These are phyloP conservation scores for Aspergillus sp. DNA, from an alignment of 2,329 filamentous ascomycete genomes.

Conservation along the genomic window DNA sequence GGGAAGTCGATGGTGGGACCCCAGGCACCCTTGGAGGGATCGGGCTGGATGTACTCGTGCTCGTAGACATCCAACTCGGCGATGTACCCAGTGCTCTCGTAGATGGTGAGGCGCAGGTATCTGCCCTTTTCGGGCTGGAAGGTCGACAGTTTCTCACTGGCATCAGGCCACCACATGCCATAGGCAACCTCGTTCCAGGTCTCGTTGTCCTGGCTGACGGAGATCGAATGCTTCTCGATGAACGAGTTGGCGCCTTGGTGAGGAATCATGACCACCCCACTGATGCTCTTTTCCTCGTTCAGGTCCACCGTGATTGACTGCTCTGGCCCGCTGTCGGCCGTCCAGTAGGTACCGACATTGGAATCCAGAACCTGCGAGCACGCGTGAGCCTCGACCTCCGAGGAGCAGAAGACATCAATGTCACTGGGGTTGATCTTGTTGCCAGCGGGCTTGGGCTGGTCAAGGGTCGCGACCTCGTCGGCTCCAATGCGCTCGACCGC, in stretches of 20 bases:
- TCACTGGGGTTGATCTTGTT: too few relatives aligned
- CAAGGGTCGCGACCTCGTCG: too few relatives aligned
- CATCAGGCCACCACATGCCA: conserved; percentile 21
- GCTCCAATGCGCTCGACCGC: too few relatives aligned
- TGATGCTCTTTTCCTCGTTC: background rate
- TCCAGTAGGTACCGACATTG: too few relatives aligned
- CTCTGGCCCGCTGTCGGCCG: background rate
- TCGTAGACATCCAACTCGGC: too few relatives aligned
- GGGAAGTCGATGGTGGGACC: conserved; percentile 29
- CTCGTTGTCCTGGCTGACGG: background rate
- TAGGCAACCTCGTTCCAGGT: conserved; percentile 21
- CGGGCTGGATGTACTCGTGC: background rate
- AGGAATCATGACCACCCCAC: background rate
- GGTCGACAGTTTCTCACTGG: conserved; percentile 18
- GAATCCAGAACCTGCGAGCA: too few relatives aligned
- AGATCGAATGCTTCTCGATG: conserved; percentile 17
- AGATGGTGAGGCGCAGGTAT: conserved; percentile 8
- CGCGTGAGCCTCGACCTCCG: too few relatives aligned
- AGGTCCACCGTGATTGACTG: background rate
- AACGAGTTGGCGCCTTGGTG: background rate
- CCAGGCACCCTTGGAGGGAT: conserved; percentile 20
- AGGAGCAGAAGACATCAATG: too few relatives aligned
- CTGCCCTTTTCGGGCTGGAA: conserved; percentile 16
- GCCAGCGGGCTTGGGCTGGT: too few relatives aligned
- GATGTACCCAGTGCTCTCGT: background rate